Conservation (phyloP, 1,284 basidiomycete species). For the Ustilago trichophora region DNA sequence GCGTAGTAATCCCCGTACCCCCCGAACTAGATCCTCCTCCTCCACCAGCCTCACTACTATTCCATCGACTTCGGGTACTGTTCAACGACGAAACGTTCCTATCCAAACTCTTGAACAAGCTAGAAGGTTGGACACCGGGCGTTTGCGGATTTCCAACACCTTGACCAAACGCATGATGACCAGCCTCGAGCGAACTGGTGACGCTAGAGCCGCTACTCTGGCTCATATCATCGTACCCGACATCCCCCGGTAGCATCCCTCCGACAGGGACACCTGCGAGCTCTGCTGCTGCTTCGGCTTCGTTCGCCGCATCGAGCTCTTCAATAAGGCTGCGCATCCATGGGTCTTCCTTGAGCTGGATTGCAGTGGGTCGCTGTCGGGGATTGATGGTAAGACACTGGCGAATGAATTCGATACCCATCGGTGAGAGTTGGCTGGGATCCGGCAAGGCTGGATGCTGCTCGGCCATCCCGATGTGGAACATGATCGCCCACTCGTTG, state of each 20-base stretch:
- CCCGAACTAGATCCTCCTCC: conserved; percentile 4
- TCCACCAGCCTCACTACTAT: conserved; percentile 19
- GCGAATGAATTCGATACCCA: conserved; percentile 93
- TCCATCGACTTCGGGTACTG: conserved; percentile 36
- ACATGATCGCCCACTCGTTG: conserved; percentile 99
- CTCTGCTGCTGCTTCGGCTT: conserved; percentile 47
- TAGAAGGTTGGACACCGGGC: conserved; percentile 1
- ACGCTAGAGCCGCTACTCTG: conserved; percentile 18
- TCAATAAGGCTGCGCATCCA: conserved; percentile 75
- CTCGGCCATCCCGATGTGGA: conserved; percentile 96
- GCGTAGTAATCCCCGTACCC: conserved; percentile 34
- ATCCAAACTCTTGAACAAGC: conserved; percentile 38
- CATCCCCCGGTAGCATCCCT: conserved; percentile 1
- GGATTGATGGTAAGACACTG: conserved; percentile 91
- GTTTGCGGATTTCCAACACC: not conserved
- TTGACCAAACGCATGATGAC: not conserved
- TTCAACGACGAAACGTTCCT: conserved; percentile 39
- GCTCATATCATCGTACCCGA: conserved; percentile 16
- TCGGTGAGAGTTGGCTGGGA: conserved; percentile 82
- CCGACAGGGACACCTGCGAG: conserved; percentile 10
- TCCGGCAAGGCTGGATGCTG: conserved; percentile 96
- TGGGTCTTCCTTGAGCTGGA: conserved; percentile 84
- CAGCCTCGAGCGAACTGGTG: conserved; percentile 4
- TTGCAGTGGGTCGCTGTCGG: conserved; percentile 81
- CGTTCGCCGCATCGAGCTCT: conserved; percentile 57